Evolutionary conservation across 2,329 filamentous ascomycete genomes (phyloP).

Genomic region (Aphanocladium album): DNA sequence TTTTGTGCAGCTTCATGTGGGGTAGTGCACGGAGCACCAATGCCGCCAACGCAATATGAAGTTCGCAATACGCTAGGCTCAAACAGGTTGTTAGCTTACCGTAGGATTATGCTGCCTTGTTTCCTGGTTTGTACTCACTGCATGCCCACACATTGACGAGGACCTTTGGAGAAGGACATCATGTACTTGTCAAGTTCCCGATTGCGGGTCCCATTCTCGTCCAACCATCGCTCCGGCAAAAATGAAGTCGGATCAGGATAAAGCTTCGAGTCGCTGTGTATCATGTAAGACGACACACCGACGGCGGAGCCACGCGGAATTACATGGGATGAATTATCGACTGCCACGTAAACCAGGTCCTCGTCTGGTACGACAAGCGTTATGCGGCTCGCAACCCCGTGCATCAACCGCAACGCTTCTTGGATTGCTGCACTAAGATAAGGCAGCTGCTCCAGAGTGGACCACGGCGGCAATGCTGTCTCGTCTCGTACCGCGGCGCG

Average conservation of each 20-base stretch:
- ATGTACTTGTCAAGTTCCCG: conserved; percentile 16
- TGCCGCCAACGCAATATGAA: conserved; percentile 20
- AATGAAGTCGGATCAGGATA: conserved; percentile 17
- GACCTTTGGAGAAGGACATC: conserved; percentile 18
- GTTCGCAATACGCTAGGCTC: conserved; percentile 12
- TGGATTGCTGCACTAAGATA: not conserved
- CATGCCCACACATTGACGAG: conserved; percentile 19
- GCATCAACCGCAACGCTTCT: not conserved
- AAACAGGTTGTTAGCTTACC: not conserved
- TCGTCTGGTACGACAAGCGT: not conserved
- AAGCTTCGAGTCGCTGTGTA: not conserved
- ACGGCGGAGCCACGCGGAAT: not conserved
- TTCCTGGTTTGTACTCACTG: conserved; percentile 15
- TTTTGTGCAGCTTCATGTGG: conserved; percentile 23
- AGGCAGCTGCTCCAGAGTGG: not conserved
- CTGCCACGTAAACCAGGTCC: not conserved
- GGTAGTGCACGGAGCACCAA: conserved; percentile 26
- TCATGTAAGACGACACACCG: not conserved
- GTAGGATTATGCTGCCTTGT: not conserved
- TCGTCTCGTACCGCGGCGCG: not conserved
- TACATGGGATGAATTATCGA: not conserved
- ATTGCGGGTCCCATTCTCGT: conserved; percentile 14
- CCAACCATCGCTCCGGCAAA: conserved; percentile 22
- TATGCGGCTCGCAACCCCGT: not conserved
- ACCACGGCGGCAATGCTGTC: not conserved